Evolutionary conservation across 805 yeast genomes (phyloP), one percentile per base, ranked within the genome.

Genomic region (Candida vaughaniae): DNA sequence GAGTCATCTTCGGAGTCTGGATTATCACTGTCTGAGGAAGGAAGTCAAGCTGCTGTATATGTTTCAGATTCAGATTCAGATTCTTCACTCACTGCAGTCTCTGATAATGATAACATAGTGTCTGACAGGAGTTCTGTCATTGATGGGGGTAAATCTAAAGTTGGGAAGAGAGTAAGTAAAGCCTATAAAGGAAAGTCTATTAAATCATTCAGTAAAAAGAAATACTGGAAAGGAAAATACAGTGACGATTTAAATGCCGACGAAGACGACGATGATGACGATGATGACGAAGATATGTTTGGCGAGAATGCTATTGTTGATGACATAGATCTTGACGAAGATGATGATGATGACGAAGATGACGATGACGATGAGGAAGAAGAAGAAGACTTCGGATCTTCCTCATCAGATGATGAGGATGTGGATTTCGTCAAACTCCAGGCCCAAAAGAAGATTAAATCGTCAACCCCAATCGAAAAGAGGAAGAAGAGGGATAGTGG

Each of bases 401-500:
- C 74, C 8, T 74, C 80, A 8, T 77, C 82, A 0, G 82, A 77
- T 48, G 87, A 80, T 47, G 47, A 44, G 80, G 80, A 78, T 47
- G 78, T 83, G 2, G 91, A 85, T 59, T 82, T 81, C 55, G 85
- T 84, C 11, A 77, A 75, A 54, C 60, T 85, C 42, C 84, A 85
- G 23, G 85, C 82, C 7, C 83, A 82, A 54, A 68, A 79, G 43
- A 78, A 82, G 59, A 77, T 77, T 25, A 71, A 63, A 42, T 69
- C 79, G 1, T 62, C 76, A 69, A 73, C 74, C 43, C 76, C 77
- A 1, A 72, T 64, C 3, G 49, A 37, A 8, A 32, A 14, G 10
- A 9, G 18, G 4, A 28, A 28, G n/a, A 25, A 36, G 23, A 27
- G 41, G 18, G 37, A n/a, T 20, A 36, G 31, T 10, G 46, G 45